Evolutionary conservation across 345 rosid genomes (phyloP), one percentile per base, ranked within the genome.

Genomic region (Citrus sp.): DNA sequence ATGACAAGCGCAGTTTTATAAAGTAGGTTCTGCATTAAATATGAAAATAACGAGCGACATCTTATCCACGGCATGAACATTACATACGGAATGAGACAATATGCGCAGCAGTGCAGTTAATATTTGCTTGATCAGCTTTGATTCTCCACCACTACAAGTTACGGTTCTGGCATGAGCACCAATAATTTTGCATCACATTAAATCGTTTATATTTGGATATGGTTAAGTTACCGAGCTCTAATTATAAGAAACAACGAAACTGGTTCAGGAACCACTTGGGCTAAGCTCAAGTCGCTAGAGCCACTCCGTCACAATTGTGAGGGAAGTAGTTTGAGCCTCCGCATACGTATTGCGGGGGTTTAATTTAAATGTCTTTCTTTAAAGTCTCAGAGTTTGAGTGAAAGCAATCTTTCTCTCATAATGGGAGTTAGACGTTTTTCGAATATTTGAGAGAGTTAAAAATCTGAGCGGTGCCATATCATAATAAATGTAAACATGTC

Each of bases 1-100:
- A 13, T 62, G 13, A 18, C 27, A 25, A 2, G 12, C 7, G 60
- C 18, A 28, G 35, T 62, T 58, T 24, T 46, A 8, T 34, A 4
- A 21, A 21, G 24, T 78, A 46, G 49, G 27, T 49, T 22, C 12
- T 27, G 79, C 80, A 80, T 82, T 82, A 81, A 82, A 80, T 75
- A 72, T 54, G 85, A 82, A 22, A 78, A 74, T 71, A n/a, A 78
- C 82, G 42, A 4, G 61, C 78, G 73, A 78, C 87, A 42, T 67
- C 74, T 62, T 62, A 55, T 72, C 65, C 82, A 82, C 64, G 84
- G 87, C 85, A 78, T 49, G 65, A 18, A 80, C 59, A 40, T 72
- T 42, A 46, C 18, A 9, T 24, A 9, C 9, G 58, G 68, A 60
- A 61, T 4, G 18, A 61, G 68, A 74, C 37, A 61, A 60, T 9